Conservation (phyloP, 2,329 filamentous ascomycete species). For the Scedosporium minutisporum region DNA sequence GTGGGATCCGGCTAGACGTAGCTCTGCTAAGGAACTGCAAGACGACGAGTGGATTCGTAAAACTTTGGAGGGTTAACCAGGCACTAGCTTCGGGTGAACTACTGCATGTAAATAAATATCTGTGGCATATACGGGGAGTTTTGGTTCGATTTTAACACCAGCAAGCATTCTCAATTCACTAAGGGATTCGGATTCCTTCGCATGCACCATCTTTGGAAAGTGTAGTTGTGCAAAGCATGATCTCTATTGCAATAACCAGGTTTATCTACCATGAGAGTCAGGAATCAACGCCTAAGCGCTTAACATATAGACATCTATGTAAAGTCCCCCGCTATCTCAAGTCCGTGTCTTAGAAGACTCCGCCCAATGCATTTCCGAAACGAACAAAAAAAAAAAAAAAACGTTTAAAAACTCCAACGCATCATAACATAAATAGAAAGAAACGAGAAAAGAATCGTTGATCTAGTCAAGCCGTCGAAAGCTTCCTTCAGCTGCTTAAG, state of each 20-base stretch:
- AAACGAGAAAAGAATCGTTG: neutral
- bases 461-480: neutral
- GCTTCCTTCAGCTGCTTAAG: constrained; percentile 20
- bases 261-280: neutral
- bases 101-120: neutral
- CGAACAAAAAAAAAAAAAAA: neutral
- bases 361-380: neutral
- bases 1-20: constrained; percentile 22
- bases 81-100: too few relatives aligned
- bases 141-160: neutral
- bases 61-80: neutral
- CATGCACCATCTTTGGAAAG: too few relatives aligned
- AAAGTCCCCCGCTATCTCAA: neutral
- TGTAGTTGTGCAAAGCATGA: neutral
- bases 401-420: constrained; percentile 4
- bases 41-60: constrained; percentile 20
- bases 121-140: neutral
- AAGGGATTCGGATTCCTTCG: too few relatives aligned
- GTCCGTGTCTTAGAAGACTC: neutral
- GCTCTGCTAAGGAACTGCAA: constrained; percentile 18
- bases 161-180: too few relatives aligned
- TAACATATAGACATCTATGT: neutral
- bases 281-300: neutral
- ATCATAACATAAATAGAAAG: neutral
- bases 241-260: neutral